phyloP scores from a whole-genome alignment of 179 eudicot species.

The Spinacia oleracea region DNA sequence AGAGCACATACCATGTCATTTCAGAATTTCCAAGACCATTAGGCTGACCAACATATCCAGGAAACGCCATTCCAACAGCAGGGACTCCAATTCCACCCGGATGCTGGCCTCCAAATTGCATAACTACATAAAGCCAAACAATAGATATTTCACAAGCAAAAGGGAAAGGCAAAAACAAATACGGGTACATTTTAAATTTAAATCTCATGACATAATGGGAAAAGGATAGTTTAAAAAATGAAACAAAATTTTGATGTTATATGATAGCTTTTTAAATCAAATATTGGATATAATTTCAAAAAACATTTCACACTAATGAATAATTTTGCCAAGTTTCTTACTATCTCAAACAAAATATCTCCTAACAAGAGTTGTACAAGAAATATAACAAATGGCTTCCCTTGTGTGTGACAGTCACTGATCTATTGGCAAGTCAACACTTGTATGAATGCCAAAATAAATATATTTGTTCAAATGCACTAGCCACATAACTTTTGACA shows the following conservation, averaged over 20 bases:
- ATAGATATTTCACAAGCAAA: slow-evolving; percentile 3
- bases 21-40: slow-evolving; percentile 83
- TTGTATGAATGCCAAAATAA: not conserved
- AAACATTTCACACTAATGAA: not conserved
- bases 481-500: not conserved
- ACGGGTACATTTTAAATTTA: no score
- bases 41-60: slow-evolving; percentile 93
- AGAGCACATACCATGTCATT: slow-evolving; percentile 79
- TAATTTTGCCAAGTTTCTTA: not conserved
- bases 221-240: not conserved
- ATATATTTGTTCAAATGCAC: not conserved
- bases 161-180: not conserved
- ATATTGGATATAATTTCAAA: not conserved
- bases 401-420: not conserved
- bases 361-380: not conserved
- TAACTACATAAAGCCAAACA: slow-evolving; percentile 47
- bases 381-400: not conserved
- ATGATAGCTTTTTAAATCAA: not conserved
- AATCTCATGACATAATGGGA: not conserved
- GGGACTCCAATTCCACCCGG: slow-evolving; percentile 93
- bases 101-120: slow-evolving; percentile 92
- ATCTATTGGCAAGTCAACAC: not conserved
- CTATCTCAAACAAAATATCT: not conserved
- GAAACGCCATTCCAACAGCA: slow-evolving; percentile 97
- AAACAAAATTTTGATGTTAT: not conserved